Base-by-base conservation (phyloP, 306 rosid species). In the Pyrus bretschneideri region DNA sequence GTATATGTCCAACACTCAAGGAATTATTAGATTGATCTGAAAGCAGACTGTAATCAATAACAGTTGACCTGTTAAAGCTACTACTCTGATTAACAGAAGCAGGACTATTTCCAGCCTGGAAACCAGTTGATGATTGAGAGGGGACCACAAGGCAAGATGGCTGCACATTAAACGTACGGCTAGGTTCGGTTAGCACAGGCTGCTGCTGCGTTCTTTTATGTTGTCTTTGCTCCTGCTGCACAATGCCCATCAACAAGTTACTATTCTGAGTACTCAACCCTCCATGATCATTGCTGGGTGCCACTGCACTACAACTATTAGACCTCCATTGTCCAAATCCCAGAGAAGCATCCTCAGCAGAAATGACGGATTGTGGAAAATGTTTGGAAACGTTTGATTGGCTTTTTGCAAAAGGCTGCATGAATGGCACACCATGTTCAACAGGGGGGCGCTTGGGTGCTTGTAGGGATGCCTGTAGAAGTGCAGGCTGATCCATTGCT, bases 131-230 rank as follows among this genome's bases (percentile, higher is more conserved):
- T 71, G 93, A 74, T 71, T 86, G 87, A 35, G 88, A 82, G 69
- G 90, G 93, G 42, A 72, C 78, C 70, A 86, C 90, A 76, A 88
- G 79, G 69, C 90, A 88, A 45, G 93, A 88, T 29, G 93, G 90
- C 46, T 86, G 93, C 58, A 88, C 89, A 71, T 81, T 88, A 23
- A 88, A 76, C 29, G 83, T 69, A 78, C 81, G 76, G 84, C 79
- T 71, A 76, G 86, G 86, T 69, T 92, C 91, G 8, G 85, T 54
- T 46, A 65, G 35, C 58, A 74, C 5, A 12, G 86, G 35, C 38
- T 73, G 87, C 73, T 86, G 88, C 73, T 82, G 87, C 40, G 21
- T 44, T 63, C 78, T 77, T 10, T 71, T 78, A 70, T 76, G 84
- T 33, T 74, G 77, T 13, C 76, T 71, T 51, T 45, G 85, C 5